These are phyloP conservation scores for Phaseolus lunatus DNA, from an alignment of 306 rosid species.

Conservation along the genomic window DNA sequence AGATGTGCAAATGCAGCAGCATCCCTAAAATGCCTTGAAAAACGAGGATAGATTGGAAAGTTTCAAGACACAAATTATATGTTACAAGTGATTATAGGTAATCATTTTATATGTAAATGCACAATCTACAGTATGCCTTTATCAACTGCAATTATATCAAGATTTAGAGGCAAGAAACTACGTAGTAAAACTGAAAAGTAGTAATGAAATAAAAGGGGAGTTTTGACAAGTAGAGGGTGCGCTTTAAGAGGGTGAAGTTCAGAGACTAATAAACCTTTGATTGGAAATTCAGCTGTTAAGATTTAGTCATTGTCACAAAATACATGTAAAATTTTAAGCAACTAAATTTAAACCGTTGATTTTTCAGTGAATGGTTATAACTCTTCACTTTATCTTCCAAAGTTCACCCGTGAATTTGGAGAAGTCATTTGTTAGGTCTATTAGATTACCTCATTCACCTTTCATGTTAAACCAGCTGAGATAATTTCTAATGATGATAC, in stretches of 20 bases:
- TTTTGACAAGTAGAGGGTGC: background rate
- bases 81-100: background rate
- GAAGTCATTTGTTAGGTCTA: background rate
- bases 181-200: background rate
- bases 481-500: conserved; percentile 9
- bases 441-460: background rate
- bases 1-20: background rate
- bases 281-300: background rate
- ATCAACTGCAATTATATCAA: conserved; percentile 1
- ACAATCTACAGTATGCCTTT: background rate
- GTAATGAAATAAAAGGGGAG: background rate
- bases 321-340: background rate
- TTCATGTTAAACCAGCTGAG: background rate
- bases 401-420: background rate
- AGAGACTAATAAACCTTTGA: background rate
- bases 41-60: background rate
- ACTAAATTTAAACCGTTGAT: background rate
- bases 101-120: conserved; percentile 17
- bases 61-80: background rate
- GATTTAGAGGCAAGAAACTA: background rate
- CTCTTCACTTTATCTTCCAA: background rate
- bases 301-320: background rate
- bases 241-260: background rate
- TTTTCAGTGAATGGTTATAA: background rate
- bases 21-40: background rate